phyloP scores from a whole-genome alignment of 2,329 filamentous ascomycete genomes.

The Pezicula neosporulosa region DNA sequence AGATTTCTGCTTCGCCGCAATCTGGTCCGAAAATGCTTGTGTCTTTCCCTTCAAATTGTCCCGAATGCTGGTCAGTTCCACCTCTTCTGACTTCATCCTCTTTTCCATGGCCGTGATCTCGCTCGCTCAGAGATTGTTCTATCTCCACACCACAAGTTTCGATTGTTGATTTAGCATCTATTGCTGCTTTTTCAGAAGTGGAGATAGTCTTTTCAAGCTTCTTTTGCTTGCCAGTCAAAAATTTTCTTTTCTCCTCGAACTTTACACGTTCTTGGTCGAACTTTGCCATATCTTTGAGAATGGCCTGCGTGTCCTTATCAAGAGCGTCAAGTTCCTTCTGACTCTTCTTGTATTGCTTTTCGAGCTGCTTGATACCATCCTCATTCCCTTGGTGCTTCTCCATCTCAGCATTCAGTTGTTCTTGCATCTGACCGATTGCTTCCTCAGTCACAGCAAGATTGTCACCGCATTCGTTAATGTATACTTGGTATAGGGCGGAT shows the following conservation, averaged over 20 bases:
- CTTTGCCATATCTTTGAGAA: constrained; percentile 84
- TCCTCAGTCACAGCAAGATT: constrained; percentile 88
- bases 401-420: constrained; percentile 79
- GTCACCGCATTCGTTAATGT: constrained; percentile 82
- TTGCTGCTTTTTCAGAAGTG: constrained; percentile 69
- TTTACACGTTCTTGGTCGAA: constrained; percentile 97
- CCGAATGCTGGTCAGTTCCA: constrained; percentile 77
- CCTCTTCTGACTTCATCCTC: constrained; percentile 74
- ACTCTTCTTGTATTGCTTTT: constrained; percentile 80
- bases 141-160: constrained; percentile 78
- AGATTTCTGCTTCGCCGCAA: constrained; percentile 86
- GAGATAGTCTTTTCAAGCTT: constrained; percentile 88
- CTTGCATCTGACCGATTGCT: constrained; percentile 85
- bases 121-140: constrained; percentile 68
- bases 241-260: constrained; percentile 96
- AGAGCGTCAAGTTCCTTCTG: constrained; percentile 78
- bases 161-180: constrained; percentile 74
- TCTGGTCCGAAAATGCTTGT: constrained; percentile 88
- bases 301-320: constrained; percentile 74
- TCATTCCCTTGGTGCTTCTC: constrained; percentile 90
- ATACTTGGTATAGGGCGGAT: constrained; percentile 88
- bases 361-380: constrained; percentile 83
- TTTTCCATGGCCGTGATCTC: constrained; percentile 76
- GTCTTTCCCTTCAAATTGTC: constrained; percentile 93
- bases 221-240: constrained; percentile 84